A percentile compares a stretch with the other conserved stretches of the same genome.
Conservation (phyloP, 2,329 filamentous ascomycete genomes). For the Cryphonectria japonica region DNA sequence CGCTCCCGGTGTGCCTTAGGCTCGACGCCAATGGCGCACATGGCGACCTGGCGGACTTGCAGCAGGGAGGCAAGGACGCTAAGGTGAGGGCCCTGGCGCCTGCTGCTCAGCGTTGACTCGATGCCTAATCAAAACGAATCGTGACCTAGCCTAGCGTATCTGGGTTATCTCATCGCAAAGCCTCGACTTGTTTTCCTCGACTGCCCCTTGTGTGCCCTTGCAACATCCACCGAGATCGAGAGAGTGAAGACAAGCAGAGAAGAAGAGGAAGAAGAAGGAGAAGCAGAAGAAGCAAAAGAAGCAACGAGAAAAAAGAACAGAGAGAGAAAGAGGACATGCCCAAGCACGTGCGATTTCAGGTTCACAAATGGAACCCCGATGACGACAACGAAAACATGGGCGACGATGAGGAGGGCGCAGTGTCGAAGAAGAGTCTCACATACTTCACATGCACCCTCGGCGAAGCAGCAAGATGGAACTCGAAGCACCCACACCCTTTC, state of each 20-base stretch:
- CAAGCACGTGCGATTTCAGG: constrained; percentile 22
- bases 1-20: background rate
- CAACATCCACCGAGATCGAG: background rate
- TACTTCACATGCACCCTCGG: constrained; percentile 67
- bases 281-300: background rate
- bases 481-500: constrained; percentile 40
- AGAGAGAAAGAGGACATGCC: background rate
- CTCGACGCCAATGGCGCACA: background rate
- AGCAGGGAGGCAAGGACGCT: background rate
- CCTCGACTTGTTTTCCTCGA: background rate
- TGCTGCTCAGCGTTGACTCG: background rate
- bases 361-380: constrained; percentile 14
- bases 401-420: background rate
- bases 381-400: background rate
- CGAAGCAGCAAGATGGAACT: constrained; percentile 49
- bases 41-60: background rate
- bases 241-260: background rate
- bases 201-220: background rate
- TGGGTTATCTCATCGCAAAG: background rate
- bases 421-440: constrained; percentile 38
- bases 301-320: background rate
- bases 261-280: background rate
- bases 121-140: background rate
- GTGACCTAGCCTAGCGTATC: background rate
- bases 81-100: background rate